Conservation (phyloP, 441 rosid species). For the Pelargonium australe region DNA sequence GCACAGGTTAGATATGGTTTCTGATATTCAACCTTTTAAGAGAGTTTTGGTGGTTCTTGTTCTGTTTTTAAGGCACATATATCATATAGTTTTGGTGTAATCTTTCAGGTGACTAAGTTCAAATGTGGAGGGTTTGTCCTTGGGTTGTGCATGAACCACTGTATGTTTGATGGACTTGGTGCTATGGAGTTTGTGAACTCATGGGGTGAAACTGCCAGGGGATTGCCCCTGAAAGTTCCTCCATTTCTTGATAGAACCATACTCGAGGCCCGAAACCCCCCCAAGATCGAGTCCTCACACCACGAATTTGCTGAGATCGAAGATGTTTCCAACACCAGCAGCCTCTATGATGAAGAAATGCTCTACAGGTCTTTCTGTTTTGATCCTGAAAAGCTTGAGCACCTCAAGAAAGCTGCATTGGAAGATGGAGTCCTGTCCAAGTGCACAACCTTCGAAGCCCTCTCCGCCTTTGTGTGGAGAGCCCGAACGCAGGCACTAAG, state of each 20-base stretch:
- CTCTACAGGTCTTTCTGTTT: conserved; percentile 56
- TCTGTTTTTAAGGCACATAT: no score
- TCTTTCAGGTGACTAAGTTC: conserved; percentile 65
- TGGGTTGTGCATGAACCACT: conserved; percentile 73
- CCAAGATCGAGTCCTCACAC: conserved; percentile 48
- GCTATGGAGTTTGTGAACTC: conserved; percentile 85
- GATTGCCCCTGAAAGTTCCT: conserved; percentile 47
- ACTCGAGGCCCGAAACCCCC: conserved; percentile 50
- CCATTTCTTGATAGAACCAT: conserved; percentile 58
- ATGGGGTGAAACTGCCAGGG: conserved; percentile 73
- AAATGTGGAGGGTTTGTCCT: conserved; percentile 69
- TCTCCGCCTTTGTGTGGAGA: conserved; percentile 69
- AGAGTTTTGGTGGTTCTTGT: no score
- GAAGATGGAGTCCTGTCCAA: conserved; percentile 36
- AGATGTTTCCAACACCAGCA: conserved; percentile 48
- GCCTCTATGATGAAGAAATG: conserved; percentile 52
- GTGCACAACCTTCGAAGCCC: conserved; percentile 67
- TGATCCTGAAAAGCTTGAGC: conserved; percentile 44
- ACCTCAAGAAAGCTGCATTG: conserved; percentile 44
- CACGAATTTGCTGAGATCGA: conserved; percentile 62
- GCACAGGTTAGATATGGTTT: conserved; percentile 55
- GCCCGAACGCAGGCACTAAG: conserved; percentile 56
- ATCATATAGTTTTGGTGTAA: not conserved
- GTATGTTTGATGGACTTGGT: conserved; percentile 68
- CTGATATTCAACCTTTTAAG: not conserved